These are phyloP conservation scores for Neonectria neomacrospora DNA, from an alignment of 2,329 filamentous ascomycete species.

Conservation along the genomic window DNA sequence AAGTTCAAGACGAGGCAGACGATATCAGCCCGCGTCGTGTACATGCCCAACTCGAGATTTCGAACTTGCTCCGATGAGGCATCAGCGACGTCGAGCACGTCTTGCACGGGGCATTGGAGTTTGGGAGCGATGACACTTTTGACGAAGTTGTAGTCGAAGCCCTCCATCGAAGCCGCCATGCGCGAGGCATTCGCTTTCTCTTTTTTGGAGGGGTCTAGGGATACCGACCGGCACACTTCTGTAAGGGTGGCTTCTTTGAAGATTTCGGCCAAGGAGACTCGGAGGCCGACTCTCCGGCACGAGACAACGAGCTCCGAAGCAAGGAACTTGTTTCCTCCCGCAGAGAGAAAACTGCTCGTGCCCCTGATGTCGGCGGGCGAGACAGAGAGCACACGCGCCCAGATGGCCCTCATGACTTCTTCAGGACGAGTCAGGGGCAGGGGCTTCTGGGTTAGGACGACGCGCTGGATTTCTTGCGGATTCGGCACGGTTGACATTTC, in stretches of 20 bases:
- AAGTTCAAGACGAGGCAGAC: slow-evolving; percentile 61
- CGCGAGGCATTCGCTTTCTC: not conserved
- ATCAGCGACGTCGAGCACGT: slow-evolving; percentile 60
- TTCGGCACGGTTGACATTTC: slow-evolving; percentile 54
- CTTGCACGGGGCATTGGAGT: slow-evolving; percentile 54
- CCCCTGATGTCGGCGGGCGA: slow-evolving; percentile 54
- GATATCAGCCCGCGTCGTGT: slow-evolving; percentile 56
- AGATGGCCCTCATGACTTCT: slow-evolving; percentile 59
- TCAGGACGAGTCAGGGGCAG: slow-evolving; percentile 60
- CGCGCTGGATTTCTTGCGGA: slow-evolving; percentile 49
- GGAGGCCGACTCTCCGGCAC: slow-evolving; percentile 56
- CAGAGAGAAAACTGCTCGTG: slow-evolving; percentile 57
- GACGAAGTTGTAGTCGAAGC: slow-evolving; percentile 51
- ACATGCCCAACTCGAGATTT: slow-evolving; percentile 60
- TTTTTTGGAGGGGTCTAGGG: slow-evolving; percentile 27
- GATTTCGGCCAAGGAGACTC: slow-evolving; percentile 56
- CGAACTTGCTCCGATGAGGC: slow-evolving; percentile 60
- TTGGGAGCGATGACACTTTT: slow-evolving; percentile 55
- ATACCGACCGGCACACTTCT: slow-evolving; percentile 55
- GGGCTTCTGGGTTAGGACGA: slow-evolving; percentile 51
- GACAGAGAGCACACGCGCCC: slow-evolving; percentile 57
- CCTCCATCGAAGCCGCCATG: not conserved
- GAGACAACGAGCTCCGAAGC: slow-evolving; percentile 57
- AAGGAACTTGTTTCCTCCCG: slow-evolving; percentile 59
- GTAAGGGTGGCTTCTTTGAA: slow-evolving; percentile 55